Conservation (phyloP, 1,284 basidiomycete species). For the Cryptococcus sp. region DNA sequence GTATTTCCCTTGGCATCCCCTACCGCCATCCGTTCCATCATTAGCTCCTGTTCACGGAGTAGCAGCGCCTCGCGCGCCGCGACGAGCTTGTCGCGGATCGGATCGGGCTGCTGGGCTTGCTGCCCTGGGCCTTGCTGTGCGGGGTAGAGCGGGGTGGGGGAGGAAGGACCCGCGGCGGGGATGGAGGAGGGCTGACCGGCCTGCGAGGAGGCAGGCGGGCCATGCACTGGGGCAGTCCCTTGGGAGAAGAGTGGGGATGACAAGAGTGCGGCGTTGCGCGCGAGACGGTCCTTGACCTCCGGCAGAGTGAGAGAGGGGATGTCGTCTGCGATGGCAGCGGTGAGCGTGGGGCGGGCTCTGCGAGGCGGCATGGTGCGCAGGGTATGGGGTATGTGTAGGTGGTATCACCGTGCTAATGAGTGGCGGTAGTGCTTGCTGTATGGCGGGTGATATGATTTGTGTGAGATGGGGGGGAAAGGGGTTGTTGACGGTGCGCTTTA, state of each 20-base stretch:
- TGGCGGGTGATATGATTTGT: too few species aligned
- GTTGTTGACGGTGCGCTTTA: too few species aligned
- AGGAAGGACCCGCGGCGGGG: conserved; percentile 1
- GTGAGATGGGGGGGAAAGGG: too few species aligned
- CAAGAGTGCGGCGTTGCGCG: conserved; percentile 40
- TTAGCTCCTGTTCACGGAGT: conserved; percentile 37
- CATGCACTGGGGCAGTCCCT: too few species aligned
- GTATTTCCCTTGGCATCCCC: conserved; percentile 7
- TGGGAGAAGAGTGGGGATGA: conserved; percentile 25
- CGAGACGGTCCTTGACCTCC: conserved; percentile 38
- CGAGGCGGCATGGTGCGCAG: conserved; percentile 9
- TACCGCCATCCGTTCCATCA: conserved; percentile 15
- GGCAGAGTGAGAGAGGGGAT: conserved; percentile 31
- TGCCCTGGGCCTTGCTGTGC: not conserved
- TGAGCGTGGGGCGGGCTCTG: conserved; percentile 6
- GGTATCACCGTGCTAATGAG: not conserved
- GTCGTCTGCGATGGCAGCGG: conserved; percentile 25
- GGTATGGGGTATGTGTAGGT: not conserved
- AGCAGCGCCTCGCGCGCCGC: conserved; percentile 27
- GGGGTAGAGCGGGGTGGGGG: not conserved
- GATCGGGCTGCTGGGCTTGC: conserved; percentile 16
- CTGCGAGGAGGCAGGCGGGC: not conserved
- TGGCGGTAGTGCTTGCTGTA: too few species aligned
- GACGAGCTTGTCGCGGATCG: conserved; percentile 35
- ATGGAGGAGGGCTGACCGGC: conserved; percentile 1